A percentile compares a stretch with the other conserved stretches of the same genome.
phyloP scores from a whole-genome alignment of 1,284 basidiomycete species.

The Meira nashicola region DNA sequence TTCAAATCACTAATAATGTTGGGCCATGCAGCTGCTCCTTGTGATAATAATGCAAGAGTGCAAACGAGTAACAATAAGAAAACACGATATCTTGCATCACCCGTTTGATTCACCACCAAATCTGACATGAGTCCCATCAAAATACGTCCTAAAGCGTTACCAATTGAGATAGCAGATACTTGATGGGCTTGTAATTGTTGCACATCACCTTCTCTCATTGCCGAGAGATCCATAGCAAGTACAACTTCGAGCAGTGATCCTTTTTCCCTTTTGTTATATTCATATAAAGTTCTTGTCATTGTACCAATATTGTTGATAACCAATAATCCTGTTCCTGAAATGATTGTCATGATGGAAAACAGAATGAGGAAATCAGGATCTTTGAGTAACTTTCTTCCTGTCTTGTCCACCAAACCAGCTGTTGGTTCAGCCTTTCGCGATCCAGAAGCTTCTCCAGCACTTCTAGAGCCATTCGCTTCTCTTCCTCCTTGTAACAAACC shows the following conservation, averaged over 20 bases:
- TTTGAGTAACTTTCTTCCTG: slow-evolving; percentile 58
- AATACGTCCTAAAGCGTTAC: slow-evolving; percentile 77
- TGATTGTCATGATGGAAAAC: slow-evolving; percentile 67
- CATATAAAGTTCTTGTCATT: slow-evolving; percentile 77
- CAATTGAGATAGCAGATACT: slow-evolving; percentile 69
- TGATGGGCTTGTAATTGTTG: slow-evolving; percentile 73
- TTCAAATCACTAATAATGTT: slow-evolving; percentile 60
- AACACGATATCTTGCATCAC: slow-evolving; percentile 27
- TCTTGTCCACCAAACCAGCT: slow-evolving; percentile 53
- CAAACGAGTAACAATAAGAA: slow-evolving; percentile 43
- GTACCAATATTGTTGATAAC: slow-evolving; percentile 95
- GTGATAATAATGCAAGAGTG: slow-evolving; percentile 34
- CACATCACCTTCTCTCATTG: slow-evolving; percentile 54
- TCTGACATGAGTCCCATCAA: slow-evolving; percentile 75
- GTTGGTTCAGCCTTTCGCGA: slow-evolving; percentile 12
- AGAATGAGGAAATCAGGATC: slow-evolving; percentile 71
- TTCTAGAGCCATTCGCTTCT: background rate
- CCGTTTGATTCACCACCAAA: slow-evolving; percentile 27
- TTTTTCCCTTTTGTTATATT: slow-evolving; percentile 57
- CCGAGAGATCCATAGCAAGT: slow-evolving; percentile 64
- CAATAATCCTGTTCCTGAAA: slow-evolving; percentile 83
- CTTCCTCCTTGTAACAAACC: slow-evolving; percentile 6
- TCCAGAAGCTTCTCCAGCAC: background rate
- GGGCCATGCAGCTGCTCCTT: slow-evolving; percentile 43
- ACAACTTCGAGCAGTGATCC: slow-evolving; percentile 74